Evolutionary conservation across 371 early-diverging fungal genomes (phyloP), one percentile per base, ranked within the genome.

Genomic region (Thermomucor indicae-seudaticae): DNA sequence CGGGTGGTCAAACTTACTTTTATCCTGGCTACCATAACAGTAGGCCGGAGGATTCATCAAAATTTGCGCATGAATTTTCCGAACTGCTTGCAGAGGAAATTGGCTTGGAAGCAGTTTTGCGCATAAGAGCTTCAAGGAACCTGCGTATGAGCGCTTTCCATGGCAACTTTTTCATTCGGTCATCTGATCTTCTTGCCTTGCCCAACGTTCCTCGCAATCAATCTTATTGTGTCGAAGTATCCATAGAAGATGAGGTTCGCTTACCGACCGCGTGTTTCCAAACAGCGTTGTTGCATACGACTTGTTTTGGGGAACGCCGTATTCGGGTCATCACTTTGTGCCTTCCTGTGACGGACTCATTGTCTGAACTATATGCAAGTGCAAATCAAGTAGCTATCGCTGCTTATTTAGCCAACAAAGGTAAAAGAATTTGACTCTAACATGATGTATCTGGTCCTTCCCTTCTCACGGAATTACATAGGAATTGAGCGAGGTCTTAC

Each of bases 201-300:
- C 93, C 98, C 40, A 95, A 91, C 50, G 99, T 95, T 6, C 90
- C 86, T 53, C 93, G 99, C 39, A 87, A 94, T 62, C 96, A 98
- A 70, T 80, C 86, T 20, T 96, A 98, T 61, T 89, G 88, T 3
- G 88, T 98, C 23, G 96, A 98, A 55, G 64, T 95, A 34, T 75
- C 81, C 40, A 82, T 96, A 49, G 92, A 93, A 27, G 95, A 96
- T 43, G 86, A 84, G 32, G 62, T 97, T 38, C 83, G 84, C 31
- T 74, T 81, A 5, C 79, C 87, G 0, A 82, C 88, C 6, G 89
- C 91, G 7, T 95, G 92, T 66, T 89, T 99, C 82, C 99, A 99
- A 71, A 90, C 97, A 2, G 99, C 99, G 2, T 66, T 99, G 30
- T 72, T 99, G 35, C 92, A 96, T 57, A 98, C 96, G 4, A 86